These are phyloP conservation scores for Amanita inopinata DNA, from an alignment of 768 basidiomycete genomes.

Conservation along the genomic window DNA sequence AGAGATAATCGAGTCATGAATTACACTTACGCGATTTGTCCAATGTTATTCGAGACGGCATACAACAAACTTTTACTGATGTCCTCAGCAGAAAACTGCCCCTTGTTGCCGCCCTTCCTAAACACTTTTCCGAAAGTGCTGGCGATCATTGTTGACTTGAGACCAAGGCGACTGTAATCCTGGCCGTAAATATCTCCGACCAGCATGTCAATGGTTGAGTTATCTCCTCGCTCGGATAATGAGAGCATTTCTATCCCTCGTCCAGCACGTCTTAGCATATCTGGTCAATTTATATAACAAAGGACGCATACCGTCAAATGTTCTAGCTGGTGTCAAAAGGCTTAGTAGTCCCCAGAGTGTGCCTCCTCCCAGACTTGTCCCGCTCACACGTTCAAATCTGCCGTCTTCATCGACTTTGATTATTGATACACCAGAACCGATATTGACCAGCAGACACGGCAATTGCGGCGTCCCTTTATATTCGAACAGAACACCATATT, in stretches of 20 bases:
- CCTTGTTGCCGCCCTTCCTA: conserved; percentile 74
- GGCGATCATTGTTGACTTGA: conserved; percentile 97
- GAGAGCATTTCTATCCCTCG: conserved; percentile 99
- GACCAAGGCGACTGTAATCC: conserved; percentile 88
- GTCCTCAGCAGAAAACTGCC: conserved; percentile 80
- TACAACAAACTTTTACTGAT: conserved; percentile 92
- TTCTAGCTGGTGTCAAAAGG: conserved; percentile 87
- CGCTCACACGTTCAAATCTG: conserved; percentile 90
- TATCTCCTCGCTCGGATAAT: conserved; percentile 90
- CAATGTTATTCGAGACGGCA: conserved; percentile 97
- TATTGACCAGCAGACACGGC: conserved; percentile 95
- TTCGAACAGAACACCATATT: conserved; percentile 84
- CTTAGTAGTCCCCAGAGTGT: conserved; percentile 96
- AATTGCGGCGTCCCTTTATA: conserved; percentile 76
- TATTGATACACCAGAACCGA: conserved; percentile 95
- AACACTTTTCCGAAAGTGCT: conserved; percentile 99
- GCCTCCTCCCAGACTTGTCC: conserved; percentile 94
- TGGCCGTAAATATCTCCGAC: conserved; percentile 99
- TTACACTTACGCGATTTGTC: conserved; percentile 91
- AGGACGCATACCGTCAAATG: conserved; percentile 84
- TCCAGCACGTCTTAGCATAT: conserved; percentile 1
- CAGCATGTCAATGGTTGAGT: conserved; percentile 93
- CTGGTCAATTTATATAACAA: conserved; percentile 6
- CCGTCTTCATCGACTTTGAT: conserved; percentile 97
- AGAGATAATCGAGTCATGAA: too few species aligned